Evolutionary conservation across 495 filamentous ascomycete species (phyloP), one percentile per base, ranked within the genome.

Genomic region (Symbiotaphrina buchneri): DNA sequence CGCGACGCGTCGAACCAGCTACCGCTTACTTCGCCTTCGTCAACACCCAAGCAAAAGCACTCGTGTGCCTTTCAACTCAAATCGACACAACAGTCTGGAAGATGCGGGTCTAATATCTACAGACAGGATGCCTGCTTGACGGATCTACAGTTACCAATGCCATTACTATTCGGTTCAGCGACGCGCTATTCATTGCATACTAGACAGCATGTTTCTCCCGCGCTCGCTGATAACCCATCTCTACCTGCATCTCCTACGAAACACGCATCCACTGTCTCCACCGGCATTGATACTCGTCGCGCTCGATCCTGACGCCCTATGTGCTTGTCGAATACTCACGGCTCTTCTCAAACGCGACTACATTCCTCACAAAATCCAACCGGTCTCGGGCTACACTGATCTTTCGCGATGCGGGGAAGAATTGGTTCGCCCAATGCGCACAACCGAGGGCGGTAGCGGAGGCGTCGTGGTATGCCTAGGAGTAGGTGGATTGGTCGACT

Each of bases 281-380:
- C 80, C 81, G 3, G 78, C 95, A 38, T 63, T 95, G n/a, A 68
- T 97, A 34, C 71, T 97, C 29, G 82, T 81, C 36, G 78, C 84
- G 19, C 74, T 95, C 44, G 87, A 93, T 47, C 80, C 85, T 27
- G 87, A 97, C 58, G 77, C 85, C 31, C 70, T 97, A 21, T 95
- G 87, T 54, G 90, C 84, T 31, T 84, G 81, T 44, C 82, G 84
- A 31, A 95, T 97, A 33, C 66, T 97, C 10, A 87, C 87, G 1
- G 63, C 71, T 10, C 63, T 95, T 11, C 61, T 97, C 30, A 93
- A 85, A 57, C 75, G 81, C 58, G 87, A 97, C 59, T 95, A 85
- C 47, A 90, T 97, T 40, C 74, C 74, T n/a, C 85, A 95, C 54
- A 94, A 92, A 59, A 91, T 95, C 37, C 79, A 91, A 41, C 87